Conservation (phyloP, 768 basidiomycete species). For the Pleurotus salmoneostramineus region DNA sequence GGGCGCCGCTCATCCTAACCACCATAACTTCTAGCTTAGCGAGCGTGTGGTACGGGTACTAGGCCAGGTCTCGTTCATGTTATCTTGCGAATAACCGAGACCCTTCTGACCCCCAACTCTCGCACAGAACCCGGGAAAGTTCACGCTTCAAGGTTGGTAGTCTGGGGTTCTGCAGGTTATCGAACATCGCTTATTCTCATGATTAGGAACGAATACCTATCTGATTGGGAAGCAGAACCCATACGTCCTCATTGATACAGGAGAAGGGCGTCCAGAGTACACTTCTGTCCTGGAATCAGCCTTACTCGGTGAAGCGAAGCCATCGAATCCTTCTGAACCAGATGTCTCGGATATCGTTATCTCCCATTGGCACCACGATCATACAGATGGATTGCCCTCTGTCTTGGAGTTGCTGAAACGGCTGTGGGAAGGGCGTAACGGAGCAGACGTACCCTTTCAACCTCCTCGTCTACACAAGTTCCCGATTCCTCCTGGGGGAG, state of each 20-base stretch:
- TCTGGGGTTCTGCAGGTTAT: neutral
- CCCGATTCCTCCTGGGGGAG: constrained; percentile 30
- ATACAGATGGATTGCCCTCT: constrained; percentile 69
- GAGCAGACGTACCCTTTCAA: constrained; percentile 38
- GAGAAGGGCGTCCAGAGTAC: constrained; percentile 69
- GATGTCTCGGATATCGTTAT: constrained; percentile 87
- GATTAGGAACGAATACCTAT: constrained; percentile 85
- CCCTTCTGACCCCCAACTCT: neutral
- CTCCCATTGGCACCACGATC: constrained; percentile 90
- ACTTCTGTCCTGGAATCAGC: constrained; percentile 61
- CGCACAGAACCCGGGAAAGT: constrained; percentile 79
- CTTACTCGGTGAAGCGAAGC: constrained; percentile 30
- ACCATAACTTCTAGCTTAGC: constrained; percentile 48
- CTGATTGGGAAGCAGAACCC: constrained; percentile 68
- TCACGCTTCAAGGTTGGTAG: constrained; percentile 73
- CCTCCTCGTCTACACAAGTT: constrained; percentile 79
- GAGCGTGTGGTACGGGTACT: constrained; percentile 64
- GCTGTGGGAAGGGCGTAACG: constrained; percentile 57
- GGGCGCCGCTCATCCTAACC: neutral
- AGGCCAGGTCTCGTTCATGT: constrained; percentile 55
- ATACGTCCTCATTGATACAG: constrained; percentile 81
- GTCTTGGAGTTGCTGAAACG: constrained; percentile 64
- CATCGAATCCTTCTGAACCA: constrained; percentile 35
- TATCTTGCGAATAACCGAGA: neutral
- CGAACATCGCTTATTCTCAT: neutral